Base-by-base conservation (phyloP, 352 stramenopile species). In the Thraustochytrium sp. region DNA sequence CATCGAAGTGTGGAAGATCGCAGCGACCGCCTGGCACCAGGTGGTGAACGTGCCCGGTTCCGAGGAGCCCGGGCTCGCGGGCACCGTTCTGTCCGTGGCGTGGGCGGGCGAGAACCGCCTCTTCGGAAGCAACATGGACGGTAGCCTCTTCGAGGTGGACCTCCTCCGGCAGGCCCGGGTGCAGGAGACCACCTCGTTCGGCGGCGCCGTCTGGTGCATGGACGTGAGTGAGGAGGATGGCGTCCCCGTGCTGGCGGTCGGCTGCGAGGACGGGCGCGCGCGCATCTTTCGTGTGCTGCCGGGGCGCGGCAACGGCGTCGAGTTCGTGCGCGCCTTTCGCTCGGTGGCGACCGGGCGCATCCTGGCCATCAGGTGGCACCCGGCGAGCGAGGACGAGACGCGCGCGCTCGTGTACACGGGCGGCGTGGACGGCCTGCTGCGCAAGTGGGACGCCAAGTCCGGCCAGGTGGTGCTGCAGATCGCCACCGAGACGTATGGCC, bases 191-290 rank as follows among this genome's bases (percentile, higher is more conserved):
- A 51, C n/a, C 82, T 93, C 90, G 42, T 96, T 95, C 84, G 92
- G 92, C 42, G 92, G 93, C 1, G 88, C 92, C 40, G 89, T 95
- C 56, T 96, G 92, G 92, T 92, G 89, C 84, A 92, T 96, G 89
- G 89, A 89, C 3, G 86, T 93, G 74, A 89, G 94, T 76, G 59
- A 88, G n/a, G 74, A 85, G 11, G 85, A 85, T 11, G 87, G 92
- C 68, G 49, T 42, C 5, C 21, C 55, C 26, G 75, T 90, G 38
- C 84, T 96, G 31, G 93, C 92, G 1, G 88, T 96, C 5, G 93
- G 92, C 59, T 96, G 92, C 64, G 93, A 97, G 74, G 92, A 97
- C 78, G 93, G 93, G 46, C 89, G 91, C 84, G 91, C 96, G n/a
- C 91, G 92, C 21, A 83, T 97, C 34, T 97, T 96, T 75, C 91